phyloP scores from a whole-genome alignment of 2,329 filamentous ascomycete species.

The Cordyceps javanica region DNA sequence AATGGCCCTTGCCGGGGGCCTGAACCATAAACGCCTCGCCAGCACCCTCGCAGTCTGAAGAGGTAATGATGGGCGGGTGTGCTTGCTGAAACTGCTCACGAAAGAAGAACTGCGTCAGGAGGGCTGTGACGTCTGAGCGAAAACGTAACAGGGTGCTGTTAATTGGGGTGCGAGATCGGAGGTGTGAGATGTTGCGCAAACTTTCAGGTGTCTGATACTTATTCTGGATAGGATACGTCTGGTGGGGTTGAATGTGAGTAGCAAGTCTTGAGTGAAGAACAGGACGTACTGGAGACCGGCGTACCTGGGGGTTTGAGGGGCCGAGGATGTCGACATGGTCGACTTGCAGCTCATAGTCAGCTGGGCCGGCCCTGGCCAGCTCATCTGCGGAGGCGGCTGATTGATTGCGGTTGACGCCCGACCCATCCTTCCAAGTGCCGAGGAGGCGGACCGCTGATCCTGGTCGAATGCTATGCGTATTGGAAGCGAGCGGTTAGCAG shows the following conservation, averaged over 20 bases:
- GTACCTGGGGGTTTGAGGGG: constrained; percentile 70
- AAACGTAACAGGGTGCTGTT: constrained; percentile 77
- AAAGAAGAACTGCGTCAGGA: constrained; percentile 70
- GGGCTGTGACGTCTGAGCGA: constrained; percentile 71
- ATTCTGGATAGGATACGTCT: constrained; percentile 93
- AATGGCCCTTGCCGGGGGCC: constrained; percentile 40
- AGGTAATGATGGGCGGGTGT: constrained; percentile 90
- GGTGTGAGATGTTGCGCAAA: constrained; percentile 79
- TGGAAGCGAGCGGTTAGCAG: constrained; percentile 22
- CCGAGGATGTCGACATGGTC: constrained; percentile 65
- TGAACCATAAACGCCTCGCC: constrained; percentile 82
- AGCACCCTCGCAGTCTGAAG: constrained; percentile 93
- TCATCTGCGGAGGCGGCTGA: background rate
- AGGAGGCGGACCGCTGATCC: constrained; percentile 73
- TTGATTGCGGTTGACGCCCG: background rate
- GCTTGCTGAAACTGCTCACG: constrained; percentile 68
- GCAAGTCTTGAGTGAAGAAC: background rate
- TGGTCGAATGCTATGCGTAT: constrained; percentile 68
- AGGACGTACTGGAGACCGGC: constrained; percentile 23
- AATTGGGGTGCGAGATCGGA: constrained; percentile 74
- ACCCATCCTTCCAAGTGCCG: constrained; percentile 59
- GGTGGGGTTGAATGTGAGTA: constrained; percentile 2
- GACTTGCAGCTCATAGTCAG: constrained; percentile 69
- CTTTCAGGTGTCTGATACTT: constrained; percentile 91
- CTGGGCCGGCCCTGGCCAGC: constrained; percentile 1